Evolutionary conservation across 2,329 filamentous ascomycete genomes (phyloP).

Genomic region (Aspergillus spinulosporus): DNA sequence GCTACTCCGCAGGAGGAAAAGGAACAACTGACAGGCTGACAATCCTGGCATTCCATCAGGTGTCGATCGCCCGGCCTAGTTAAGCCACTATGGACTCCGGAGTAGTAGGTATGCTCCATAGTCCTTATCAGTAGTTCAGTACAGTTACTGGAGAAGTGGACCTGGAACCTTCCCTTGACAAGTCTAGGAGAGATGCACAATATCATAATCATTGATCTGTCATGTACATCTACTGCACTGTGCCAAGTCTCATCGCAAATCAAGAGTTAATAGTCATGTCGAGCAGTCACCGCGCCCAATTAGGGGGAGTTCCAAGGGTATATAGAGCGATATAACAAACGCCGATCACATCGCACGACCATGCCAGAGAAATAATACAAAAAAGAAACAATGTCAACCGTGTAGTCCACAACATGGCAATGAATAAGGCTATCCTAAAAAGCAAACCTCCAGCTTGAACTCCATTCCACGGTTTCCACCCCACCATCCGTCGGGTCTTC

Average conservation of each 20-base stretch:
- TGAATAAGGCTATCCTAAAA: neutral
- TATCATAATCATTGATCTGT: neutral
- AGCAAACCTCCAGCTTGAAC: neutral
- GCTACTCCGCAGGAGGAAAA: neutral
- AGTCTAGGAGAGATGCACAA: neutral
- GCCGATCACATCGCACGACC: neutral
- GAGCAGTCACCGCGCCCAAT: neutral
- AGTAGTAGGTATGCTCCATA: neutral
- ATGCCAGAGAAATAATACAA: neutral
- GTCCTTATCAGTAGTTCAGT: neutral
- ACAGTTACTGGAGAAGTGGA: too few species aligned
- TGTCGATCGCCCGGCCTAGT: slow-evolving; percentile 9
- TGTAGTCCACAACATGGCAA: neutral
- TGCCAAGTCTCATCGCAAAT: neutral
- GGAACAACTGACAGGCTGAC: too few species aligned
- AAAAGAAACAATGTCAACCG: neutral
- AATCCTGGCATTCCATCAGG: neutral
- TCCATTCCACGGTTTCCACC: neutral
- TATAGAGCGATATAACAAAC: neutral
- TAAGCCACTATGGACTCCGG: neutral
- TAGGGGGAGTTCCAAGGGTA: neutral
- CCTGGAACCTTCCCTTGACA: too few species aligned
- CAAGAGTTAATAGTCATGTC: neutral
- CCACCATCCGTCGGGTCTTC: slow-evolving; percentile 2
- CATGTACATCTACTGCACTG: neutral